Evolutionary conservation across 2,329 filamentous ascomycete species (phyloP), one percentile per base, ranked within the genome.

Genomic region (Calonectria pauciramosa): DNA sequence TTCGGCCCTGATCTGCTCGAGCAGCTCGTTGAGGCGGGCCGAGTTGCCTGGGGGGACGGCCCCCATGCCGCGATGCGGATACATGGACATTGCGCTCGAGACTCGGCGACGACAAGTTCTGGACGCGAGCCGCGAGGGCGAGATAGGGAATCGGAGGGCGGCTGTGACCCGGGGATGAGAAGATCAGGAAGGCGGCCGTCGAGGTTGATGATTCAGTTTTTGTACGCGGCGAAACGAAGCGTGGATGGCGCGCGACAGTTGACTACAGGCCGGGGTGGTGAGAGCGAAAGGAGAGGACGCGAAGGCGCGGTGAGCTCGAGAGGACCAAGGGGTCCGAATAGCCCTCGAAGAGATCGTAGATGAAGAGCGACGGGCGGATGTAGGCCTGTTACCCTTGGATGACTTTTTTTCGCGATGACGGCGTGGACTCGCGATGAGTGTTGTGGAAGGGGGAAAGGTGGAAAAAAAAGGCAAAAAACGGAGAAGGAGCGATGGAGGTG

Each of bases 1-100:
- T 86, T 99, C 97, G 82, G 92, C 91, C 83, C 96, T 93, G 81
- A 99, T 92, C 84, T 96, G 94, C 72, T 99, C 96, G 83, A 99
- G 90, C 77, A 99, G 92, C 89, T 99, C 96, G 80, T 94, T 95
- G 81, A 99, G 90, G 80, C 97, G 95, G 80, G 88, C 90, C 66
- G 85, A 86, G 79, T 87, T 90, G 76, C 84, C 84, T 32, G 87
- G 87, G 87, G 94, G 93, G 79, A 92, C 93, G 78, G 89, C 91
- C 78, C 93, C 93, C 91, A 97, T 94, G 85, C 93, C 94, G 84
- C 95, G 95, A 89, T 97, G 96, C 82, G 94, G 94, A 86, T 98
- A 98, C 95, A 98, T 98, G 71, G 91, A 92, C 91, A 93, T 92
- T 75, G 80, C 79, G 80, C 76, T 73, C 73, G 68, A 76, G 75